phyloP scores from a whole-genome alignment of 1,284 basidiomycete species.

The Austropuccinia psidii region DNA sequence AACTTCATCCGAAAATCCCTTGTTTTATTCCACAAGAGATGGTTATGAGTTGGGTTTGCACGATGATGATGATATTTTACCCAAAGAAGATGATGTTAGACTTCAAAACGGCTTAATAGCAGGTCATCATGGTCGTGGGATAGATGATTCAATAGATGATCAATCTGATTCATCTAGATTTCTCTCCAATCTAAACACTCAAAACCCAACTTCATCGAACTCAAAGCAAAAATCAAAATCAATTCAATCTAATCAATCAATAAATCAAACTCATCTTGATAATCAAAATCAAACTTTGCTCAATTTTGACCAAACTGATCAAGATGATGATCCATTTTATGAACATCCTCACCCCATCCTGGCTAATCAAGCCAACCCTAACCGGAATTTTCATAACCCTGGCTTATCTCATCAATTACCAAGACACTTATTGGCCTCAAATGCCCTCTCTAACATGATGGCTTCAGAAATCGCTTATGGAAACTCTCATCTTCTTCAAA shows the following conservation, averaged over 20 bases:
- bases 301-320: neutral
- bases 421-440: slow-evolving; percentile 23
- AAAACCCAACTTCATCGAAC: neutral
- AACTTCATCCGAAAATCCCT: slow-evolving; percentile 4
- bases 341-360: neutral
- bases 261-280: too few species aligned
- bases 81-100: slow-evolving; percentile 18
- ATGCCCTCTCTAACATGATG: slow-evolving; percentile 33
- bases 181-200: neutral
- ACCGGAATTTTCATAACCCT: neutral
- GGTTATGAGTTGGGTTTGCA: neutral
- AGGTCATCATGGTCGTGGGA: neutral
- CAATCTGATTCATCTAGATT: neutral
- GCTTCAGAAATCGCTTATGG: slow-evolving; percentile 31
- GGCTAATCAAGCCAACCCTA: too few species aligned
- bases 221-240: too few species aligned
- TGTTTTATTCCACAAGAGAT: slow-evolving; percentile 28
- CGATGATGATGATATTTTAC: slow-evolving; percentile 26
- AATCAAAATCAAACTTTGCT: neutral
- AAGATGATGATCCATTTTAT: slow-evolving; percentile 23
- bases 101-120: neutral
- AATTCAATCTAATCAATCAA: too few species aligned
- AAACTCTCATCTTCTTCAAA: neutral
- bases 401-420: neutral
- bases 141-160: slow-evolving; percentile 1